Conservation (phyloP, 768 basidiomycete species). For the Amanita exitialis region DNA sequence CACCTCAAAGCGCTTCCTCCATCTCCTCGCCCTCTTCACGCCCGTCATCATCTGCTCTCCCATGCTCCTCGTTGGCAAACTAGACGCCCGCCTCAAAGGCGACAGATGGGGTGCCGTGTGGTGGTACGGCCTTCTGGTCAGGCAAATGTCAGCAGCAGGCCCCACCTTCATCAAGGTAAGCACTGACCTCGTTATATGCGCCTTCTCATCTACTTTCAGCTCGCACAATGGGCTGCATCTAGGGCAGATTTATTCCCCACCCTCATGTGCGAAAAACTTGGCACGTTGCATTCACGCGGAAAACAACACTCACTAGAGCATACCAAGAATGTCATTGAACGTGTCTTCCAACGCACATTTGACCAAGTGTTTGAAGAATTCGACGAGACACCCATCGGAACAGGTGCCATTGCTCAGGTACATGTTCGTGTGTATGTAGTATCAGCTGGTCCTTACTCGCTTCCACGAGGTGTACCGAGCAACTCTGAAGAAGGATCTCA, state of each 20-base stretch:
- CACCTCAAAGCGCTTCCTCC: slow-evolving; percentile 77
- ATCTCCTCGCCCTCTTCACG: slow-evolving; percentile 73
- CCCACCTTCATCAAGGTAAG: slow-evolving; percentile 94
- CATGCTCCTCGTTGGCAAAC: slow-evolving; percentile 66
- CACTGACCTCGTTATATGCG: not conserved
- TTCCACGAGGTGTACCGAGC: slow-evolving; percentile 73
- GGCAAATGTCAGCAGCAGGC: slow-evolving; percentile 88
- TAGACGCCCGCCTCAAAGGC: slow-evolving; percentile 44
- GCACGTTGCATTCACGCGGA: slow-evolving; percentile 81
- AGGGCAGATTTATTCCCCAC: slow-evolving; percentile 90
- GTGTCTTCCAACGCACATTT: slow-evolving; percentile 76
- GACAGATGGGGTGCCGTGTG: slow-evolving; percentile 91
- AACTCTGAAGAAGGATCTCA: slow-evolving; percentile 70
- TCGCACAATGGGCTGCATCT: slow-evolving; percentile 98
- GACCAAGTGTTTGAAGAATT: slow-evolving; percentile 89
- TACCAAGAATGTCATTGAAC: slow-evolving; percentile 74
- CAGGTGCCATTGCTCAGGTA: slow-evolving; percentile 95
- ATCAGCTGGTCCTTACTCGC: not conserved
- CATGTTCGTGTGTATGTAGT: slow-evolving; percentile 6
- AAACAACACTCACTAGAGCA: slow-evolving; percentile 72
- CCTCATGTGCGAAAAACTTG: slow-evolving; percentile 74
- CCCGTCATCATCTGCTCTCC: slow-evolving; percentile 82
- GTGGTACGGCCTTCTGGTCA: slow-evolving; percentile 92
- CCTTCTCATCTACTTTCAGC: slow-evolving; percentile 31
- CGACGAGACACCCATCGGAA: slow-evolving; percentile 82